Evolutionary conservation across 1,284 basidiomycete genomes (phyloP), one percentile per base, ranked within the genome.

Genomic region (Neolentinus lepideus): DNA sequence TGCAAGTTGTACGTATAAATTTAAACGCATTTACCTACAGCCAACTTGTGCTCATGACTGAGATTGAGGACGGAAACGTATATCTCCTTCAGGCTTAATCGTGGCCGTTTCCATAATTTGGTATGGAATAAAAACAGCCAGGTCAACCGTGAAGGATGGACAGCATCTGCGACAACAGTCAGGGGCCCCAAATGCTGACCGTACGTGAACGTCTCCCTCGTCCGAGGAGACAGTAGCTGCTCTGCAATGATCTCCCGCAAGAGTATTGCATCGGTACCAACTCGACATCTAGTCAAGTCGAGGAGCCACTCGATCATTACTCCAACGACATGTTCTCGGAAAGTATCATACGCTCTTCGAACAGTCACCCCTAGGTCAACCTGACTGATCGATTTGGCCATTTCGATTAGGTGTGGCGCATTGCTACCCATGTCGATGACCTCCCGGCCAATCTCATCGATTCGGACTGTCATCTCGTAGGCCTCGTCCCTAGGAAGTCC

Each of bases 281-380:
- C 67, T 59, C 86, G 77, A 61, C 83, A 85, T 45, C 84, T 79
- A 24, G 85, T 88, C 57, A 97, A 77, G 66, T 96, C 93, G 56
- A 88, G 73, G 25, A 97, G 74, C 86, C 90, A 95, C 60, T 92
- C 86, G 58, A 96, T 86, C 56, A 96, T 81, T 27, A 91, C 84
- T 1, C 84, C 85, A 4, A 84, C 85, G 16, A 94, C 79, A 66
- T 96, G 89, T 67, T 99, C 96, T 59, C 88, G 83, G 67, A 94
- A 98, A 0, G 90, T 89, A 65, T 98, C 94, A 63, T 90, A 88
- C 2, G 92, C 89, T 21, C 90, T 80, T 3, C 94, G 83, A 53
- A 99, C 84, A 1, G 93, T 95, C 21, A 98, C 92, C 3, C 91
- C 92, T 1, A 99, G 76, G 64, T 98, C 95, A 59, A 98, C 94